Evolutionary conservation across 1,284 basidiomycete genomes (phyloP).

Genomic region (Fomitiporia mediterranea): DNA sequence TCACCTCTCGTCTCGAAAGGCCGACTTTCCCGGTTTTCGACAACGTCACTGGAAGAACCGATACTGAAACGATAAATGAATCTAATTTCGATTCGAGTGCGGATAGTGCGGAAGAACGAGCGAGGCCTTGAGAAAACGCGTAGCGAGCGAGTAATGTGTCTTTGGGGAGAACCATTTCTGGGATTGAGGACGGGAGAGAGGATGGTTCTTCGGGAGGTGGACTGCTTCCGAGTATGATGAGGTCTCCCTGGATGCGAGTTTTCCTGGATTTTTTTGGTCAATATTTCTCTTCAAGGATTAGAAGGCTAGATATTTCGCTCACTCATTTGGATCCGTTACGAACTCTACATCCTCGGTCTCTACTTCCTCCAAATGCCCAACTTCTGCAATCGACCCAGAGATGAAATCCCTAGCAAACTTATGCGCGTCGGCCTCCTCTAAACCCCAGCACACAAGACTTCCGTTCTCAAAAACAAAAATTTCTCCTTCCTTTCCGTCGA

Average conservation of each 20-base stretch:
- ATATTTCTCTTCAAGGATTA: background rate
- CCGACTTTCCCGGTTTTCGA: constrained; percentile 78
- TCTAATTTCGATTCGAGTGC: constrained; percentile 81
- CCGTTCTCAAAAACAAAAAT: constrained; percentile 84
- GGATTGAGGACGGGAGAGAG: constrained; percentile 42
- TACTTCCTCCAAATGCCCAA: constrained; percentile 59
- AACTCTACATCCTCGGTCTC: constrained; percentile 91
- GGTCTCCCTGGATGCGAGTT: constrained; percentile 82
- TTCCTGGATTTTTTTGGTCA: constrained; percentile 41
- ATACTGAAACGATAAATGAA: constrained; percentile 75
- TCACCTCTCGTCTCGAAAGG: constrained; percentile 70
- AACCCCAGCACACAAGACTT: constrained; percentile 84
- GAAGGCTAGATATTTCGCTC: constrained; percentile 27
- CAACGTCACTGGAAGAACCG: constrained; percentile 68
- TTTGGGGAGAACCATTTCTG: constrained; percentile 40
- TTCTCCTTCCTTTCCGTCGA: constrained; percentile 68
- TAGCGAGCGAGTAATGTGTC: constrained; percentile 79
- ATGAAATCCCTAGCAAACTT: constrained; percentile 66
- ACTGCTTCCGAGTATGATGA: constrained; percentile 81
- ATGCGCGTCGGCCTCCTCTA: constrained; percentile 73
- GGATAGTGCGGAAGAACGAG: constrained; percentile 80
- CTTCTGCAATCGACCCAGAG: constrained; percentile 49
- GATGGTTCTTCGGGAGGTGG: constrained; percentile 44
- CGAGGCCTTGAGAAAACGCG: constrained; percentile 84
- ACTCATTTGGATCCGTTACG: constrained; percentile 84